Evolutionary conservation across 352 stramenopile genomes (phyloP).

Genomic region (Globisporangium yorkense): DNA sequence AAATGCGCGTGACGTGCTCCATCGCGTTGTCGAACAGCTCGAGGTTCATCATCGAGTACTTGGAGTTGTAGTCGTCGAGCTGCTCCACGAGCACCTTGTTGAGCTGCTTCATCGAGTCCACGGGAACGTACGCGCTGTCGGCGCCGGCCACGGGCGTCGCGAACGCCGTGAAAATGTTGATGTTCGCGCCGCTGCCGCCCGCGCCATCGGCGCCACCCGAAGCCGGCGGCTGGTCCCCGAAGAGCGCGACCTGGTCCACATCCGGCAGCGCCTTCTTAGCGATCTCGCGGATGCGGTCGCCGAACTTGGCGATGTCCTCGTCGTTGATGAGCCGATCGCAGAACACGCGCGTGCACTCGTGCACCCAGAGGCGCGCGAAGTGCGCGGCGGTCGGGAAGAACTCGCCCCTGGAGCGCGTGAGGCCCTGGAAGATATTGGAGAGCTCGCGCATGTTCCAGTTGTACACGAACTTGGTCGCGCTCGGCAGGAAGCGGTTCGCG

Average conservation of each 20-base stretch:
- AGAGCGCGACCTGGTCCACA: slow-evolving; percentile 78
- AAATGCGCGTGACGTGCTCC: slow-evolving; percentile 95
- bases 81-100: slow-evolving; percentile 92
- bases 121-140: slow-evolving; percentile 69
- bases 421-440: slow-evolving; percentile 95
- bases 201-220: slow-evolving; percentile 21
- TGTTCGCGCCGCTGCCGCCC: slow-evolving; percentile 20
- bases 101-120: slow-evolving; percentile 76
- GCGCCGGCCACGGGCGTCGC: slow-evolving; percentile 60
- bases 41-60: slow-evolving; percentile 98
- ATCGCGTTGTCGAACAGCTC: slow-evolving; percentile 98
- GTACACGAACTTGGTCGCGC: slow-evolving; percentile 97
- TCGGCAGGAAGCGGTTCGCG: slow-evolving; percentile 92
- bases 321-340: slow-evolving; percentile 95
- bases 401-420: slow-evolving; percentile 89
- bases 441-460: slow-evolving; percentile 98
- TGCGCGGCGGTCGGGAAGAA: slow-evolving; percentile 87
- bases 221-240: slow-evolving; percentile 52
- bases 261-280: slow-evolving; percentile 90
- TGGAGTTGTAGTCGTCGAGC: slow-evolving; percentile 95
- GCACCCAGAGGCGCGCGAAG: slow-evolving; percentile 92
- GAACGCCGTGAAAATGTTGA: slow-evolving; percentile 96
- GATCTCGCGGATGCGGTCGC: slow-evolving; percentile 89
- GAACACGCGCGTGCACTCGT: slow-evolving; percentile 97
- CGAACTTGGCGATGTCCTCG: slow-evolving; percentile 91